Conservation (phyloP, 2,329 filamentous ascomycete species). For the Sclerotinia trifoliorum region DNA sequence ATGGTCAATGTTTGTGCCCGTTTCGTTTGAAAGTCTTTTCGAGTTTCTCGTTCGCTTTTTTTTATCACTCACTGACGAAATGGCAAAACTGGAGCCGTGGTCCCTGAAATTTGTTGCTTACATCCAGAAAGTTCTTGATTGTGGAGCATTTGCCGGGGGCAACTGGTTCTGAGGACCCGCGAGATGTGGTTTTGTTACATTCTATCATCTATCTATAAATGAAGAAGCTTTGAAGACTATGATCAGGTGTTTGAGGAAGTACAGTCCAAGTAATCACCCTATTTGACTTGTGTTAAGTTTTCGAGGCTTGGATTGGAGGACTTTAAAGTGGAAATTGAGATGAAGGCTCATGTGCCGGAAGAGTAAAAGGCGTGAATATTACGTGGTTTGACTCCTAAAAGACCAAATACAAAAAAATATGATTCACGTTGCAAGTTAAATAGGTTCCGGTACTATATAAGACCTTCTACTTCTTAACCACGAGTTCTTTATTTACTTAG, state of each 20-base stretch:
- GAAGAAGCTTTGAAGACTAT: background rate
- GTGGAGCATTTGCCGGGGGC: conserved; percentile 51
- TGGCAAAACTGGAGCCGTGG: too few species aligned
- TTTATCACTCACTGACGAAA: too few species aligned
- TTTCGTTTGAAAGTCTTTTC: background rate
- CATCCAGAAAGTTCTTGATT: conserved; percentile 52
- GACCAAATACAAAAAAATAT: background rate
- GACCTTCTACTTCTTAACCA: background rate
- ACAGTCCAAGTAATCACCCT: background rate
- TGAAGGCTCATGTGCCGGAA: conserved; percentile 46
- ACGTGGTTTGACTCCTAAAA: background rate
- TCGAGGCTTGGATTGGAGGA: background rate
- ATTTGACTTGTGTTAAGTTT: background rate
- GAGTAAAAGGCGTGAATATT: conserved; percentile 8
- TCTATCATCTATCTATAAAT: conserved; percentile 47
- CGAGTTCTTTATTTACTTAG: too few species aligned
- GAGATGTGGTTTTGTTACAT: conserved; percentile 52
- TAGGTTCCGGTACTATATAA: background rate
- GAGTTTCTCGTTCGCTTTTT: too few species aligned
- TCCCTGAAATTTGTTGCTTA: conserved; percentile 45
- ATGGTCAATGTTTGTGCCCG: conserved; percentile 46
- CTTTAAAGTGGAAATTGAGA: conserved; percentile 52
- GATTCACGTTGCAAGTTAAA: background rate
- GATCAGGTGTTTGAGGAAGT: background rate
- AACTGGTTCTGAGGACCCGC: conserved; percentile 56